Percentiles rank a stretch among this genome's conserved stretches.
These are phyloP conservation scores for Aspergillus eucalypticola DNA, from an alignment of 2,329 filamentous ascomycete species.

Conservation along the genomic window DNA sequence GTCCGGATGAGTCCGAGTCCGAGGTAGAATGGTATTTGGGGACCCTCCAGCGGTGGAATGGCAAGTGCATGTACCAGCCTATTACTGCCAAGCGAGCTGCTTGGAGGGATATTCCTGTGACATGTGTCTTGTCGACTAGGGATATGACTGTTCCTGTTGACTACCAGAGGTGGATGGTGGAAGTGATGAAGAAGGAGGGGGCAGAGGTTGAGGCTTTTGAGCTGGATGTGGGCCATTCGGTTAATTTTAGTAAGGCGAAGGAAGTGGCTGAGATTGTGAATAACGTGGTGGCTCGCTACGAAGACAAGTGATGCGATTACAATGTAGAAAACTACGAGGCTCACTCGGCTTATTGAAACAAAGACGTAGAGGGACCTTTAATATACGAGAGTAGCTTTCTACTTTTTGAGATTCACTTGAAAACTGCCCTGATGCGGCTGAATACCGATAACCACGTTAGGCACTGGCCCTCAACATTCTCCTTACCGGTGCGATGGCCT, in stretches of 20 bases:
- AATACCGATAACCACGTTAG: too few relatives aligned
- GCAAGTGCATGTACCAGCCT: conserved; percentile 4
- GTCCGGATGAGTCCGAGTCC: background rate
- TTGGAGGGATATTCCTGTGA: conserved; percentile 6
- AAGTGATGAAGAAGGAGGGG: background rate
- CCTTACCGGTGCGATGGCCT: too few relatives aligned
- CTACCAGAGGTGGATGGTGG: conserved; percentile 11
- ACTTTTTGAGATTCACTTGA: too few relatives aligned
- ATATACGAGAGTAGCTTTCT: too few relatives aligned
- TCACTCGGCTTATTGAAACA: too few relatives aligned
- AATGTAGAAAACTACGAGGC: too few relatives aligned
- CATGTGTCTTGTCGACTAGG: background rate
- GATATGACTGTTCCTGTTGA: conserved; percentile 8
- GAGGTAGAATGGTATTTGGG: conserved; percentile 7
- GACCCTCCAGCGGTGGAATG: conserved; percentile 10
- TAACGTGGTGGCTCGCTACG: background rate
- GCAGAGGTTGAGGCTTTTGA: background rate
- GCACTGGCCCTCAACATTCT: too few relatives aligned
- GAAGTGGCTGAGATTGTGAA: conserved; percentile 8
- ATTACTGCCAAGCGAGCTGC: background rate
- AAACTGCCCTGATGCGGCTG: too few relatives aligned
- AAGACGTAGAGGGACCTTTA: too few relatives aligned
- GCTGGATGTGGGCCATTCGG: conserved; percentile 8
- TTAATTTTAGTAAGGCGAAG: background rate
- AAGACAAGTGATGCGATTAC: background rate